Conservation (phyloP, 2,329 filamentous ascomycete genomes). For the Blastomyces gilchristii region DNA sequence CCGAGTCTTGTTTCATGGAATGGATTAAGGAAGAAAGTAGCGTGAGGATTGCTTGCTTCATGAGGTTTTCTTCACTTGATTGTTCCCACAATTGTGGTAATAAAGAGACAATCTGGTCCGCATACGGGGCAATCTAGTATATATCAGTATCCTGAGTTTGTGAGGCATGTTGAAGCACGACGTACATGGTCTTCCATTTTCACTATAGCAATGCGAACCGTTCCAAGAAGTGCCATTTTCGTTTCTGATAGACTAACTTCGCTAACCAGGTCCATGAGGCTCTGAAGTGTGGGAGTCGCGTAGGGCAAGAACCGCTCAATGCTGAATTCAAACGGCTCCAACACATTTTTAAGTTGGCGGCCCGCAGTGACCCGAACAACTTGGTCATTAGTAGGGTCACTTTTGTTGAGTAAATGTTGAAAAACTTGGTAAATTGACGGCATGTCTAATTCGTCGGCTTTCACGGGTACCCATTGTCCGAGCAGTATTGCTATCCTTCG, state of each 20-base stretch:
- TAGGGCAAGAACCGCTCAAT: conserved; percentile 65
- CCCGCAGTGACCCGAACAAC: conserved; percentile 89
- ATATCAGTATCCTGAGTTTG: not conserved
- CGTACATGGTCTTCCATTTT: conserved; percentile 64
- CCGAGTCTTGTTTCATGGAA: conserved; percentile 68
- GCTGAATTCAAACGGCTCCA: conserved; percentile 76
- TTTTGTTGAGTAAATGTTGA: conserved; percentile 68
- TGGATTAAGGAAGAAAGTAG: conserved; percentile 77
- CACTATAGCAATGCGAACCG: conserved; percentile 68
- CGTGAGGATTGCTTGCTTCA: conserved; percentile 86
- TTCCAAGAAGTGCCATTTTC: conserved; percentile 81
- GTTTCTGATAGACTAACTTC: conserved; percentile 76
- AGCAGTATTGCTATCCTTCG: conserved; percentile 81
- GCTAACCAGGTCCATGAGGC: conserved; percentile 66
- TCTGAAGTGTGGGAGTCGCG: conserved; percentile 60
- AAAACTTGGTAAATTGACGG: conserved; percentile 79
- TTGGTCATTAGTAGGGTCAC: conserved; percentile 72
- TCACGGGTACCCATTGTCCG: conserved; percentile 78
- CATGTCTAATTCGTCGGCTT: conserved; percentile 57
- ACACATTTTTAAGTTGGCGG: conserved; percentile 66
- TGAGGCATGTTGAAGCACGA: not conserved
- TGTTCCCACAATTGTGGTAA: conserved; percentile 77
- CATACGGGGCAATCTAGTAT: conserved; percentile 49
- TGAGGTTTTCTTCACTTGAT: conserved; percentile 75
- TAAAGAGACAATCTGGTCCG: conserved; percentile 70